A percentile compares a stretch with the other conserved stretches of the same genome.
Evolutionary conservation across 148 eudicot species (phyloP).

Genomic region (Cornus controversa): DNA sequence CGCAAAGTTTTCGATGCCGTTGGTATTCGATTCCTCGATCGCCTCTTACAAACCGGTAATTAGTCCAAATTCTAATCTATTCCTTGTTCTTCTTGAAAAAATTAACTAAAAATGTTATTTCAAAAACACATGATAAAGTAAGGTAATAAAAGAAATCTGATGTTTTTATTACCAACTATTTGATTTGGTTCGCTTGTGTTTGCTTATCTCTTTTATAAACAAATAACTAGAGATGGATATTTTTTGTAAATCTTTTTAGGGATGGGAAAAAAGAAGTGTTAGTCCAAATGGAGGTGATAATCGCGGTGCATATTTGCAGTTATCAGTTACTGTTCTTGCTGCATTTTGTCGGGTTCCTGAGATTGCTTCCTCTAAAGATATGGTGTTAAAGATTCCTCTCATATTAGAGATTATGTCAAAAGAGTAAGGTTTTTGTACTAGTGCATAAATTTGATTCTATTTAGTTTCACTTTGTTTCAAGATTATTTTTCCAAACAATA

Average conservation of each 20-base stretch:
- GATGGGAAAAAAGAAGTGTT: slow-evolving; percentile 46
- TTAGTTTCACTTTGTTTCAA: not conserved
- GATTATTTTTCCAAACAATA: not conserved
- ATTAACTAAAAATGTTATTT: too few relatives aligned
- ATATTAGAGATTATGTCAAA: slow-evolving; percentile 58
- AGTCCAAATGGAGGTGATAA: slow-evolving; percentile 40
- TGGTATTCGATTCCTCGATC: slow-evolving; percentile 61
- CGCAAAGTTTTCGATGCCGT: slow-evolving; percentile 60
- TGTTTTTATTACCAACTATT: too few relatives aligned
- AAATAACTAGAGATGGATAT: too few relatives aligned
- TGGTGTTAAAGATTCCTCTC: slow-evolving; percentile 58
- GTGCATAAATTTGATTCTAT: not conserved
- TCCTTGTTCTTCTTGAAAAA: too few relatives aligned
- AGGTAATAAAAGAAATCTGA: too few relatives aligned
- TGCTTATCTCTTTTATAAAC: too few relatives aligned
- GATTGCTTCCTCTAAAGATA: slow-evolving; percentile 68
- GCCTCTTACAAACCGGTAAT: slow-evolving; percentile 76
- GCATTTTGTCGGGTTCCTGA: slow-evolving; percentile 70
- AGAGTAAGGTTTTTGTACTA: slow-evolving; percentile 31
- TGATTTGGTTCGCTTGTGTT: not conserved
- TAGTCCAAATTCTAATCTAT: not conserved
- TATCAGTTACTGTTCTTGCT: slow-evolving; percentile 62
- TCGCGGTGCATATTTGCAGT: slow-evolving; percentile 59
- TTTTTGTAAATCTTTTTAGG: too few relatives aligned
- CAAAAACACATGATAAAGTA: too few relatives aligned